Evolutionary conservation across 2,329 filamentous ascomycete genomes (phyloP).

Genomic region (Aspergillus phoenicis): DNA sequence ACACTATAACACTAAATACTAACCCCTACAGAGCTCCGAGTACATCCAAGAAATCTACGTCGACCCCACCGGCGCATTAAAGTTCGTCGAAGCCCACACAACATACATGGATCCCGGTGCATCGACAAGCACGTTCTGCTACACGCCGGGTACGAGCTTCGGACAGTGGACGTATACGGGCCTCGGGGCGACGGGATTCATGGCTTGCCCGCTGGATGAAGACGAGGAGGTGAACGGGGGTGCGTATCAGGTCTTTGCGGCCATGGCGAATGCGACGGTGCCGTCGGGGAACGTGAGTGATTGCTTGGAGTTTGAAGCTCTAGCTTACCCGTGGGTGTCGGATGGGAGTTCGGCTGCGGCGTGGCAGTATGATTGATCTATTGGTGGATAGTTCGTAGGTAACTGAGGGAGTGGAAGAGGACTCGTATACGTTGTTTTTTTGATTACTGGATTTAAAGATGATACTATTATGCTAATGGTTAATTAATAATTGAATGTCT

Average conservation of each 20-base stretch:
- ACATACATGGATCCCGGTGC: neutral
- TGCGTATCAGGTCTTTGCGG: neutral
- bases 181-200: neutral
- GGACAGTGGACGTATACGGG: neutral
- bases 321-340: neutral
- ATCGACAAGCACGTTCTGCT: neutral
- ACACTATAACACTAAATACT: too few relatives aligned
- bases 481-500: too few relatives aligned
- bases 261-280: neutral
- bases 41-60: constrained; percentile 1
- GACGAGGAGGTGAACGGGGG: neutral
- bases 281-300: neutral
- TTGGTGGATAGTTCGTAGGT: too few relatives aligned
- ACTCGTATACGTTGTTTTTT: too few relatives aligned
- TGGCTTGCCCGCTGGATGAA: neutral
- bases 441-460: too few relatives aligned
- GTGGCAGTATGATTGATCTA: neutral
- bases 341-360: neutral
- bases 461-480: too few relatives aligned
- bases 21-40: neutral
- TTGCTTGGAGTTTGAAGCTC: neutral
- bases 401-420: neutral
- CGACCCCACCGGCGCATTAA: neutral
- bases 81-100: neutral
- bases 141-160: neutral